Conservation (phyloP, 371 early-diverging fungal genomes). For the Rhizopus arrhizus region DNA sequence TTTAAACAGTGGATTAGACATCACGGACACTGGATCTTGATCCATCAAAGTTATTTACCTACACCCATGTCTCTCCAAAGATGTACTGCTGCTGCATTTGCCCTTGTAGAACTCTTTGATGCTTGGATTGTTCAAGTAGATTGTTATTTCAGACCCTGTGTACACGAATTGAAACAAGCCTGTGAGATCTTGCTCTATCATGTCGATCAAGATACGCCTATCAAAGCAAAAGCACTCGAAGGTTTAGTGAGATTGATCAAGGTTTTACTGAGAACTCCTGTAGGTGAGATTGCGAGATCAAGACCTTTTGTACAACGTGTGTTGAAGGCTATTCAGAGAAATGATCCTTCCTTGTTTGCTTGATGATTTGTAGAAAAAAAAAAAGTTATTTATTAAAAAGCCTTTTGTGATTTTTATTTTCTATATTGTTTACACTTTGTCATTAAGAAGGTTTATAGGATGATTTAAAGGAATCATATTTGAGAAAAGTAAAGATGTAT, state of each 20-base stretch:
- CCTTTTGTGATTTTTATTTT: no score
- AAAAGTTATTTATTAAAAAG: no score
- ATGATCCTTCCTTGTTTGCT: no score
- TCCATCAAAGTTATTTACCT: constrained; percentile 51
- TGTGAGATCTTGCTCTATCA: constrained; percentile 48
- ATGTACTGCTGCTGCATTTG: constrained; percentile 48
- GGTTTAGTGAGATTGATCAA: constrained; percentile 32
- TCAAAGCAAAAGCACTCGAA: constrained; percentile 30
- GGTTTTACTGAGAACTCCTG: constrained; percentile 42
- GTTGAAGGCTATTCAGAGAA: constrained; percentile 15
- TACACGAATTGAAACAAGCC: constrained; percentile 51
- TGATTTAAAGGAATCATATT: no score
- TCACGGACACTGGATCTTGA: constrained; percentile 52
- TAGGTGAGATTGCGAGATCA: constrained; percentile 47
- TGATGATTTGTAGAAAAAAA: no score
- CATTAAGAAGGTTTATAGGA: no score
- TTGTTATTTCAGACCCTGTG: constrained; percentile 54
- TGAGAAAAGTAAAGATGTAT: no score
- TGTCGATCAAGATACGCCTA: constrained; percentile 31
- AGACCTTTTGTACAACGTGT: constrained; percentile 49
- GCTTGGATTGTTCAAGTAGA: constrained; percentile 37
- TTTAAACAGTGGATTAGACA: constrained; percentile 46
- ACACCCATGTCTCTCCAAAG: constrained; percentile 42
- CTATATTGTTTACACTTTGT: no score
- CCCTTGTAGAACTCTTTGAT: constrained; percentile 44